Evolutionary conservation across 2,329 filamentous ascomycete species (phyloP), one percentile per base, ranked within the genome.

Genomic region (Fusarium pseudograminearum): DNA sequence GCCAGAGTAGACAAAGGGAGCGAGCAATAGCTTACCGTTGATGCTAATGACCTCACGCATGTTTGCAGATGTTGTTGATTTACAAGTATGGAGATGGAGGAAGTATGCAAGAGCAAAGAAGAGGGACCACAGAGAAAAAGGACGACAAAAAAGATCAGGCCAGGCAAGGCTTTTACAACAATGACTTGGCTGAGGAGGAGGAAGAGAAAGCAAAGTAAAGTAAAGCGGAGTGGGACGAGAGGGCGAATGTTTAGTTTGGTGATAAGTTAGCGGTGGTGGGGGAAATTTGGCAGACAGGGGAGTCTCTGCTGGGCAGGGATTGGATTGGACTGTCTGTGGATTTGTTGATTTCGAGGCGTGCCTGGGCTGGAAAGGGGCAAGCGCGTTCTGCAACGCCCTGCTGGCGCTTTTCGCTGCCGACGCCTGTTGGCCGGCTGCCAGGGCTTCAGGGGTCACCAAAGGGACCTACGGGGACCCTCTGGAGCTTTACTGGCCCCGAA

Each of bases 31-130:
- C 91, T 80, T 90, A 98, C 95, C 94, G 89, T 98, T 98, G 89
- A 98, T 92, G 86, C 92, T 95, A 84, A 98, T 97, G 83, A 98
- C 94, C 90, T 98, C 95, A 92, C 95, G 94, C 95, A 98, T 98
- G 82, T 83, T 94, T 87, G 79, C 79, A 78, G 76, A 72, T 71
- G 68, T 69, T 51, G 57, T 55, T 65, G 72, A 63, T 69, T 65
- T 64, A 62, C 54, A 67, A 68, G 65, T 66, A 70, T 69, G 64
- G 65, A 62, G 58, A 72, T 66, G 71, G 72, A 74, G 66, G 72
- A 73, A 67, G 72, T 71, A 78, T 76, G 73, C 76, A 76, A 74
- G 75, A 72, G 76, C 63, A 74, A 76, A 76, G 72, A 76, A 69
- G 68, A 73, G 73, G 69, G 71, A 73, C 73, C 60, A 51, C 71